Percentiles rank a stretch among this genome's conserved stretches.
Conservation (phyloP, 179 eudicot species). For the Pouteria campechiana region DNA sequence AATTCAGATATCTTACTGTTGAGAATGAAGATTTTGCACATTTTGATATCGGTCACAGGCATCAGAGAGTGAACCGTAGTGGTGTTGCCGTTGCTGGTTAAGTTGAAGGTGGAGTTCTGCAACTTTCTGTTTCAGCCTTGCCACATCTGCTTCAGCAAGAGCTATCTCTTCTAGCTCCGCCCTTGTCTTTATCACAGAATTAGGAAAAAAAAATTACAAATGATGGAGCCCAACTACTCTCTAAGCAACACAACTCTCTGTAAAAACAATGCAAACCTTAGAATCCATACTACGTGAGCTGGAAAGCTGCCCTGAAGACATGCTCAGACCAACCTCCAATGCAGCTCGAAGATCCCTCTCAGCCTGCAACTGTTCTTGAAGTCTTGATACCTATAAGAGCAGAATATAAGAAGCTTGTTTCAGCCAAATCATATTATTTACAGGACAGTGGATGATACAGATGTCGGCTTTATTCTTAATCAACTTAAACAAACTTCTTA, state of each 20-base stretch:
- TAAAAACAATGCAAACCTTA: constrained; percentile 38
- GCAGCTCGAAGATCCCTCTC: constrained; percentile 98
- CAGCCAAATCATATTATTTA: background rate
- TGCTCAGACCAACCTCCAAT: constrained; percentile 93
- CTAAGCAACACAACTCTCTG: background rate
- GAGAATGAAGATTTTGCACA: constrained; percentile 23
- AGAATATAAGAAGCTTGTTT: background rate
- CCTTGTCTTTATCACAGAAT: constrained; percentile 54
- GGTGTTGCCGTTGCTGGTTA: constrained; percentile 92
- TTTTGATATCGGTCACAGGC: constrained; percentile 44
- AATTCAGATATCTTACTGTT: constrained; percentile 18
- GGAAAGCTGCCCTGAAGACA: constrained; percentile 83
- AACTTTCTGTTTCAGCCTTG: constrained; percentile 93
- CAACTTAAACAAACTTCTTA: background rate
- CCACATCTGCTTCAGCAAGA: constrained; percentile 99
- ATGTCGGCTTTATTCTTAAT: background rate
- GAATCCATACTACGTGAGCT: constrained; percentile 90
- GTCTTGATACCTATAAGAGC: constrained; percentile 63
- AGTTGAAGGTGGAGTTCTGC: constrained; percentile 95
- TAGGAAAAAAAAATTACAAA: background rate
- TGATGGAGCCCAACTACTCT: no score
- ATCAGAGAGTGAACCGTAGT: constrained; percentile 73
- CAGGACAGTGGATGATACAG: background rate
- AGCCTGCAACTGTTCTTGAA: constrained; percentile 97
- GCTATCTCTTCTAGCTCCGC: constrained; percentile 99